Percentiles rank a stretch among this genome's conserved stretches.
phyloP scores from a whole-genome alignment of 768 basidiomycete species.

The Macrolepiota fuliginosa region DNA sequence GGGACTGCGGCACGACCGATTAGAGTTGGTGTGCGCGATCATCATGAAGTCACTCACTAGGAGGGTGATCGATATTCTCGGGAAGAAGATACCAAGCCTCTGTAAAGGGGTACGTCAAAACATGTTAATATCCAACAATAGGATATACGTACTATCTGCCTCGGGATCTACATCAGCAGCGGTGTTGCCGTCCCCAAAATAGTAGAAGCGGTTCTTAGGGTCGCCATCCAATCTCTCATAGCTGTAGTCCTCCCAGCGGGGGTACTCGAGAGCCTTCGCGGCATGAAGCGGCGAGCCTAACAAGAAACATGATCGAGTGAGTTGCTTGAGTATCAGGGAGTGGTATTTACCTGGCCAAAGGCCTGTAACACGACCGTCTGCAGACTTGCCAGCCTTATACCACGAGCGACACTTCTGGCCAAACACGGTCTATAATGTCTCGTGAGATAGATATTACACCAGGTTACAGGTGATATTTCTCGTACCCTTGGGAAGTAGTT shows the following conservation, averaged over 20 bases:
- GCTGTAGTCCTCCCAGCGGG: slow-evolving; percentile 65
- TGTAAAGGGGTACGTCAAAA: slow-evolving; percentile 17
- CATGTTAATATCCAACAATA: neutral
- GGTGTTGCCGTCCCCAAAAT: slow-evolving; percentile 62
- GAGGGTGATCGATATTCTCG: slow-evolving; percentile 43
- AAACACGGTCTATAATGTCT: slow-evolving; percentile 48
- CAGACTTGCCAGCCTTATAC: slow-evolving; percentile 56
- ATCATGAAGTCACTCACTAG: slow-evolving; percentile 26
- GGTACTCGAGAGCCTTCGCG: slow-evolving; percentile 43
- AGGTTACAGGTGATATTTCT: neutral
- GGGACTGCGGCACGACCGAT: neutral
- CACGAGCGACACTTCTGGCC: slow-evolving; percentile 57
- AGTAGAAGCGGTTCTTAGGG: slow-evolving; percentile 48
- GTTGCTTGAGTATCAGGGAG: neutral
- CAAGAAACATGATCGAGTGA: neutral
- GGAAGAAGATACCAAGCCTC: slow-evolving; percentile 44
- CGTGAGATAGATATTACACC: neutral
- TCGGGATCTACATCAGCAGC: slow-evolving; percentile 39
- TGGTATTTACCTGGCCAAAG: slow-evolving; percentile 52
- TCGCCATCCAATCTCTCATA: slow-evolving; percentile 44
- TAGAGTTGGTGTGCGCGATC: neutral
- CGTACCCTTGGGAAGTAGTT: slow-evolving; percentile 45
- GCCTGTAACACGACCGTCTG: slow-evolving; percentile 53
- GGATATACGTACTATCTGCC: slow-evolving; percentile 27
- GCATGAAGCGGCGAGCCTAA: slow-evolving; percentile 56